Evolutionary conservation across 2,329 filamentous ascomycete species (phyloP).

Genomic region (Venturia asperata): DNA sequence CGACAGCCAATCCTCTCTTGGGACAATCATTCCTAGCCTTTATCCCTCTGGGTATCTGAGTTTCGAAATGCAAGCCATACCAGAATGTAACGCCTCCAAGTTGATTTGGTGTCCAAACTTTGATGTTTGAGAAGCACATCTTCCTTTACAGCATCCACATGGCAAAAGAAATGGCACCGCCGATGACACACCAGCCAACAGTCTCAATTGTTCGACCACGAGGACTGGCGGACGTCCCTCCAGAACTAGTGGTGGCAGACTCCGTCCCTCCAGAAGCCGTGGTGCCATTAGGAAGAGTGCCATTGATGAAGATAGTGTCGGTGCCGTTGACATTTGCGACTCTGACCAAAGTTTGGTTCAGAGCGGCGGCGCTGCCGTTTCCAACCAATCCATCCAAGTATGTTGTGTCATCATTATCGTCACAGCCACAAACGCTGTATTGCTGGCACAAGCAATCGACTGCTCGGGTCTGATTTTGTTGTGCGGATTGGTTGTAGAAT

Average conservation of each 20-base stretch:
- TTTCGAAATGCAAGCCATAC: background rate
- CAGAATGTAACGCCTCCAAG: background rate
- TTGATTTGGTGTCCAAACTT: too few species aligned
- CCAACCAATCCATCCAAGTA: slow-evolving; percentile 56
- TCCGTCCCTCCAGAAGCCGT: slow-evolving; percentile 34
- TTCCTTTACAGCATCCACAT: slow-evolving; percentile 6
- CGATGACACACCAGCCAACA: slow-evolving; percentile 13
- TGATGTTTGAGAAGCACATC: background rate
- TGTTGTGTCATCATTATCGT: slow-evolving; percentile 55
- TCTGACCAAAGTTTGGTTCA: slow-evolving; percentile 57
- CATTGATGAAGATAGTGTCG: slow-evolving; percentile 61
- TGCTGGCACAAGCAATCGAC: slow-evolving; percentile 56
- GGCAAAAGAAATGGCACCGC: slow-evolving; percentile 11
- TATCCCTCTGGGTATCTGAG: background rate
- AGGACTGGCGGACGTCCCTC: slow-evolving; percentile 24
- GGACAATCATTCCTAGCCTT: background rate
- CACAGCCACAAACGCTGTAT: slow-evolving; percentile 57
- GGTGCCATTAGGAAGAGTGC: slow-evolving; percentile 59
- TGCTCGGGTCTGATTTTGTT: slow-evolving; percentile 51
- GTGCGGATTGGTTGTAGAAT: slow-evolving; percentile 40
- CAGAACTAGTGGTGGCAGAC: slow-evolving; percentile 34
- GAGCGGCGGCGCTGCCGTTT: slow-evolving; percentile 46
- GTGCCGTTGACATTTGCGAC: slow-evolving; percentile 58
- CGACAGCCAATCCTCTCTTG: background rate
- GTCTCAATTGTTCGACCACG: background rate